phyloP scores from a whole-genome alignment of 805 yeast genomes.

The Schizosaccharomyces octosporus region DNA sequence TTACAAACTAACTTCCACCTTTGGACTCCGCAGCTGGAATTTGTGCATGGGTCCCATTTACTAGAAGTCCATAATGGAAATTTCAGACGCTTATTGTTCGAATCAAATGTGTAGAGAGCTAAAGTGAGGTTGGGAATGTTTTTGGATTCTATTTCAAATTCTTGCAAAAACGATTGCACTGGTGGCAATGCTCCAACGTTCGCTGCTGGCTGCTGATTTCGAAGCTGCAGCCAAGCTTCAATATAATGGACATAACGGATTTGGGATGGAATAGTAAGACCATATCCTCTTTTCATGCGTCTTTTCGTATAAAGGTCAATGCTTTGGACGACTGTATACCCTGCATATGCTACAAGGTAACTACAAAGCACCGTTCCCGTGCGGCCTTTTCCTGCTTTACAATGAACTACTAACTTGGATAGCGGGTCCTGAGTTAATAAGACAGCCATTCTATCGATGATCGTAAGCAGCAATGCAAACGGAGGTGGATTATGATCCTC shows the following conservation, averaged over 20 bases:
- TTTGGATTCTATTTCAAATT: no score
- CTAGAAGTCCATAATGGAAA: no score
- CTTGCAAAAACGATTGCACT: no score
- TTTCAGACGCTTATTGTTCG: no score
- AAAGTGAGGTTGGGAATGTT: no score
- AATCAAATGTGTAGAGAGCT: no score
- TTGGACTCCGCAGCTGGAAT: no score
- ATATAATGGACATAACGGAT: neutral
- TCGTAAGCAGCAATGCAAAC: neutral
- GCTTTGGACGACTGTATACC: neutral
- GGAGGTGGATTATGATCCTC: slow-evolving; percentile 3
- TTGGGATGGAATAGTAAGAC: neutral
- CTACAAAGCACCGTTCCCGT: slow-evolving; percentile 1
- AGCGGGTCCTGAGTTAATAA: neutral
- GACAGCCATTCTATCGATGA: neutral
- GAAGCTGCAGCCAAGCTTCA: neutral
- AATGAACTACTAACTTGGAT: neutral
- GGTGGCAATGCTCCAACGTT: neutral
- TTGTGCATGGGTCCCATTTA: no score
- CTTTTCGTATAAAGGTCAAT: neutral
- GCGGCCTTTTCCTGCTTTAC: slow-evolving; percentile 2
- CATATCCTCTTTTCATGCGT: neutral
- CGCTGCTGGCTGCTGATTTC: neutral
- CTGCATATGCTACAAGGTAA: neutral
- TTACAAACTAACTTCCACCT: neutral